Evolutionary conservation across 306 rosid genomes (phyloP), one percentile per base, ranked within the genome.

Genomic region (Inga leiocalycina): DNA sequence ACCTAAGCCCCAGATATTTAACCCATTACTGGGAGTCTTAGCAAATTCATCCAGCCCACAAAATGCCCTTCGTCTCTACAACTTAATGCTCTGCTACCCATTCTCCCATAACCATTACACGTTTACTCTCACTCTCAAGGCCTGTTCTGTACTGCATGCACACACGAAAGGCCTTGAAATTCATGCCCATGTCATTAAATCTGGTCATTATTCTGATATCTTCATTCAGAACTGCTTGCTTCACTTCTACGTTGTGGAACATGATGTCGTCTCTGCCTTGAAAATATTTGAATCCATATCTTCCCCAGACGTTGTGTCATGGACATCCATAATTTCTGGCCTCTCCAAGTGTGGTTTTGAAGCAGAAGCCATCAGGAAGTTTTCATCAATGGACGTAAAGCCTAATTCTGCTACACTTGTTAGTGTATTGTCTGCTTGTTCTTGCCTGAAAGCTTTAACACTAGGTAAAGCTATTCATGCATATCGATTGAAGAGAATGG

Each of bases 291-390:
- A 79, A 16, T 88, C 88, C 13, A 88, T 87, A 19, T 39, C 86
- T 51, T 71, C 24, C 17, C 94, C 91, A 2, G 89, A 93, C 65
- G 97, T 94, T 2, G 94, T 94, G 83, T 94, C 97, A 6, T 93
- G 97, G 96, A 94, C 91, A 43, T 91, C 93, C 0, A 66, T 91
- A 54, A 70, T 94, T 52, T 94, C 92, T 0, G 98, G 97, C 32
- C 89, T 94, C 39, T 81, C 91, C 44, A 91, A 88, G 86, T 87
- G 90, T 32, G 94, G 97, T 57, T 87, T 87, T 74, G 88, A 87
- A 52, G 87, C 88, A 67, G 88, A 91, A 77, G 97, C 97, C 46
- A 83, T 94, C 9, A 24, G 48, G 20, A 85, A 68, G 72, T 91
- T 94, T 43, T 84, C 81, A 7, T 71, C 78, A 27, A 91, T 93